These are phyloP conservation scores for Ustilago vetiveriae DNA, from an alignment of 1,284 basidiomycete species.

Conservation along the genomic window DNA sequence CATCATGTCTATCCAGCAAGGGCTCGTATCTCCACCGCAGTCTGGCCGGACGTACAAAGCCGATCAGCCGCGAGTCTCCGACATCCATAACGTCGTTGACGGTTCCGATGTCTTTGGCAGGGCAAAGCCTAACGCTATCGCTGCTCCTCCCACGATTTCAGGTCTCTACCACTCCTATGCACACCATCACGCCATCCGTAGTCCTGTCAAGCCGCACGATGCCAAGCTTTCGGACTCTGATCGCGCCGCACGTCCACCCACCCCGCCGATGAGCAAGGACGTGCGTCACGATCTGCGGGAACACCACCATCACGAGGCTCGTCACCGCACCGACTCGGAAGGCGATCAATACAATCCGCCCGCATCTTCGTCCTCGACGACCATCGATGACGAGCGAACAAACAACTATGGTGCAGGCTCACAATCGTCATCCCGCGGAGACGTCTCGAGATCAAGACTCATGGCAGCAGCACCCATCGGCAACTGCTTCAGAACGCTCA, in stretches of 20 bases:
- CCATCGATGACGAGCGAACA: neutral
- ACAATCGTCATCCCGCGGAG: neutral
- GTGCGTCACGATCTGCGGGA: constrained; percentile 26
- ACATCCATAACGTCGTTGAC: constrained; percentile 13
- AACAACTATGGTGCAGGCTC: neutral
- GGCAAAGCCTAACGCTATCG: no score
- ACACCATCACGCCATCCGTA: constrained; percentile 16
- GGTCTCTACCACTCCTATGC: constrained; percentile 3
- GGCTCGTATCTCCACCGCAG: constrained; percentile 36
- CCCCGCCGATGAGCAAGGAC: constrained; percentile 47
- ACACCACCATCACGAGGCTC: constrained; percentile 10
- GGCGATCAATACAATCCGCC: constrained; percentile 6
- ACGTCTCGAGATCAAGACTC: neutral
- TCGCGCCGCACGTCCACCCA: constrained; percentile 24
- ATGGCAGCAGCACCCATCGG: constrained; percentile 2
- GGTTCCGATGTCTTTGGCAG: constrained; percentile 23
- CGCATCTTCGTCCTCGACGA: constrained; percentile 3
- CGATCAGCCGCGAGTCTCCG: constrained; percentile 17
- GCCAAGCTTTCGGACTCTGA: constrained; percentile 10
- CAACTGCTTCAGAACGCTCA: constrained; percentile 20
- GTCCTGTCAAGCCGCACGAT: constrained; percentile 36
- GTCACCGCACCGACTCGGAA: constrained; percentile 22
- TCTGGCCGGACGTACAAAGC: constrained; percentile 34
- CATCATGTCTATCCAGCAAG: constrained; percentile 37
- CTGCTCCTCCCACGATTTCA: neutral